A percentile compares a stretch with the other conserved stretches of the same genome.
Conservation (phyloP, 2,329 filamentous ascomycete species). For the Metarhizium guizhouense region DNA sequence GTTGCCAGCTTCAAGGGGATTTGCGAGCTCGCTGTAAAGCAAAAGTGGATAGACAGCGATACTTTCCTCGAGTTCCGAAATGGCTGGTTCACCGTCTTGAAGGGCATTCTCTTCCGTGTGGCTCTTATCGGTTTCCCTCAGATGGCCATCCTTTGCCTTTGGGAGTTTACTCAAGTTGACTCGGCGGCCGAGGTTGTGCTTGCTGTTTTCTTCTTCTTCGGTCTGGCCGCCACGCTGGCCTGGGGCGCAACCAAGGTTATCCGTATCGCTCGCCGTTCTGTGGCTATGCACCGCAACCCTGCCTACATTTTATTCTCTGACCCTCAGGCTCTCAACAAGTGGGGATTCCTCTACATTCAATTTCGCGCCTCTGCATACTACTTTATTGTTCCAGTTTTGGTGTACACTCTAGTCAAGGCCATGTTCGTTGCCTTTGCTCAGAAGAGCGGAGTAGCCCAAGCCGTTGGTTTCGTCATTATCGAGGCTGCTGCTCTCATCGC, state of each 20-base stretch:
- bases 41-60: constrained; percentile 70
- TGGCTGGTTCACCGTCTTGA: constrained; percentile 85
- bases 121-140: constrained; percentile 87
- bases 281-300: constrained; percentile 88
- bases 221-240: constrained; percentile 65
- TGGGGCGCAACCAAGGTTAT: constrained; percentile 91
- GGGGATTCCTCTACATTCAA: constrained; percentile 96
- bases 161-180: constrained; percentile 83
- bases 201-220: constrained; percentile 80
- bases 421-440: constrained; percentile 84
- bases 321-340: constrained; percentile 89
- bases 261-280: constrained; percentile 77
- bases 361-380: constrained; percentile 95
- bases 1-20: constrained; percentile 73
- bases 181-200: constrained; percentile 80
- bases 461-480: constrained; percentile 72
- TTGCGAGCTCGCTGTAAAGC: constrained; percentile 67
- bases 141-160: constrained; percentile 82
- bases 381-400: constrained; percentile 74
- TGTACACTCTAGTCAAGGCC: constrained; percentile 76
- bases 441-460: constrained; percentile 60
- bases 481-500: constrained; percentile 71
- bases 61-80: constrained; percentile 91
- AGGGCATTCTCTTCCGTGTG: constrained; percentile 87
- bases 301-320: constrained; percentile 97